A percentile compares a stretch with the other conserved stretches of the same genome.
phyloP scores from a whole-genome alignment of 768 basidiomycete species.

The Russula foetens region DNA sequence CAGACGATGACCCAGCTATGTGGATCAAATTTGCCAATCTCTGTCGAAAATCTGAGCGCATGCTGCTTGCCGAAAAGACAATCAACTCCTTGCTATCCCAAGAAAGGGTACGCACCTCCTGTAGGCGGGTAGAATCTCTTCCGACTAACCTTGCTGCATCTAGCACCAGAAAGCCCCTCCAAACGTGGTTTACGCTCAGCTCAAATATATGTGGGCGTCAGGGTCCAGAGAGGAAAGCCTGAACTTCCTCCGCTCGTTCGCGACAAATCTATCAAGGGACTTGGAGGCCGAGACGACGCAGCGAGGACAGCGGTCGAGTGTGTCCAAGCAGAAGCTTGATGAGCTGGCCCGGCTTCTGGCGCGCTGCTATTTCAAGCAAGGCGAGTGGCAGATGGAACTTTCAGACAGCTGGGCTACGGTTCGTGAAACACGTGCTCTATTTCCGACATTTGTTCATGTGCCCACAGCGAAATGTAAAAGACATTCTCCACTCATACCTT shows the following conservation, averaged over 20 bases:
- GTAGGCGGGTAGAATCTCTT: not conserved
- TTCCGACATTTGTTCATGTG: slow-evolving; percentile 13
- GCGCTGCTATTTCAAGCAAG: slow-evolving; percentile 93
- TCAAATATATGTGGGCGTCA: slow-evolving; percentile 93
- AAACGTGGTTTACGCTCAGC: slow-evolving; percentile 90
- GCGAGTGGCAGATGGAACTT: slow-evolving; percentile 85
- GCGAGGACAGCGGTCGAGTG: slow-evolving; percentile 37
- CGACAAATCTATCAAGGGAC: slow-evolving; percentile 65
- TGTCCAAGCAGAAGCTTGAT: slow-evolving; percentile 50
- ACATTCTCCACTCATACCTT: slow-evolving; percentile 78
- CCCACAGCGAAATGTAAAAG: slow-evolving; percentile 65
- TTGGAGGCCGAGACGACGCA: slow-evolving; percentile 54
- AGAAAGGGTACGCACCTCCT: slow-evolving; percentile 42
- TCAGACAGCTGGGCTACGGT: slow-evolving; percentile 76
- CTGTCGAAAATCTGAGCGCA: slow-evolving; percentile 90
- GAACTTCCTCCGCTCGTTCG: slow-evolving; percentile 76
- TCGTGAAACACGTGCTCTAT: slow-evolving; percentile 25
- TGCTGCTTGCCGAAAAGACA: slow-evolving; percentile 94
- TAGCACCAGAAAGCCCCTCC: slow-evolving; percentile 73
- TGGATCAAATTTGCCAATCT: slow-evolving; percentile 99
- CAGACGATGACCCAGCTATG: slow-evolving; percentile 91
- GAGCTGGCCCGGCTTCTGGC: slow-evolving; percentile 86
- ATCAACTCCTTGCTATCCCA: slow-evolving; percentile 85
- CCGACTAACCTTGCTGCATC: not conserved
- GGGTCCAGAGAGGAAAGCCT: slow-evolving; percentile 73